Percentiles rank a stretch among this genome's conserved stretches.
Conservation (phyloP, 352 stramenopile species). For the Pythium guiyangense region DNA sequence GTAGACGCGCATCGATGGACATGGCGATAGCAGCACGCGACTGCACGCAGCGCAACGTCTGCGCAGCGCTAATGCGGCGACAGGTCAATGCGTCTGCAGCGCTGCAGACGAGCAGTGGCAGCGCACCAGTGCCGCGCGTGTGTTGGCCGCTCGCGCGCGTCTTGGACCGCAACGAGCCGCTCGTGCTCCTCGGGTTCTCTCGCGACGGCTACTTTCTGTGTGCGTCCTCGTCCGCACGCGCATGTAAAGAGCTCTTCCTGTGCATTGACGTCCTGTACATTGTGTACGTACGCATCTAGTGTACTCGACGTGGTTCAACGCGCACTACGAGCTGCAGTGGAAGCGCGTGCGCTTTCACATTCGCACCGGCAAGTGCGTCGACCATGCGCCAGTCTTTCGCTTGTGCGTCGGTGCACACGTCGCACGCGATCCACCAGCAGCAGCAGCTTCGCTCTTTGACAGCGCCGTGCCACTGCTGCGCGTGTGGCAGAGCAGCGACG, state of each 20-base stretch:
- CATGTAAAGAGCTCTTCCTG: not conserved
- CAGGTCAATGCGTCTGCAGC: not conserved
- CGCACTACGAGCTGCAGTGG: constrained; percentile 48
- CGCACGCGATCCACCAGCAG: not conserved
- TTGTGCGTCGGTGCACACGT: constrained; percentile 1
- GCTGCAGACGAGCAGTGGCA: too few relatives aligned
- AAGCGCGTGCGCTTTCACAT: constrained; percentile 21
- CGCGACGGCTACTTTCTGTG: constrained; percentile 56
- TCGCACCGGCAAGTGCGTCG: not conserved
- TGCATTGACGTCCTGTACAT: not conserved
- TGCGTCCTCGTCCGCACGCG: too few relatives aligned
- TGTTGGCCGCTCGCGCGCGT: constrained; percentile 23
- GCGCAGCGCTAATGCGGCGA: constrained; percentile 1
- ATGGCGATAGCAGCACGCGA: too few relatives aligned
- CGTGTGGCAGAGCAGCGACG: constrained; percentile 58
- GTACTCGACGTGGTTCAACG: constrained; percentile 36
- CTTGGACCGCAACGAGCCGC: constrained; percentile 33
- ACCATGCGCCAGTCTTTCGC: not conserved
- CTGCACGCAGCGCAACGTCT: constrained; percentile 1
- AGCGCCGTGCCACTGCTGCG: constrained; percentile 24
- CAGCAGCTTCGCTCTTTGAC: constrained; percentile 1
- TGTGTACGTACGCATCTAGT: constrained; percentile 21
- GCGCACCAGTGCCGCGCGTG: constrained; percentile 10
- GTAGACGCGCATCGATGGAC: too few relatives aligned
- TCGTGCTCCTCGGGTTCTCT: constrained; percentile 65